These are phyloP conservation scores for Peronosclerospora sorghi DNA, from an alignment of 352 stramenopile species.

Conservation along the genomic window DNA sequence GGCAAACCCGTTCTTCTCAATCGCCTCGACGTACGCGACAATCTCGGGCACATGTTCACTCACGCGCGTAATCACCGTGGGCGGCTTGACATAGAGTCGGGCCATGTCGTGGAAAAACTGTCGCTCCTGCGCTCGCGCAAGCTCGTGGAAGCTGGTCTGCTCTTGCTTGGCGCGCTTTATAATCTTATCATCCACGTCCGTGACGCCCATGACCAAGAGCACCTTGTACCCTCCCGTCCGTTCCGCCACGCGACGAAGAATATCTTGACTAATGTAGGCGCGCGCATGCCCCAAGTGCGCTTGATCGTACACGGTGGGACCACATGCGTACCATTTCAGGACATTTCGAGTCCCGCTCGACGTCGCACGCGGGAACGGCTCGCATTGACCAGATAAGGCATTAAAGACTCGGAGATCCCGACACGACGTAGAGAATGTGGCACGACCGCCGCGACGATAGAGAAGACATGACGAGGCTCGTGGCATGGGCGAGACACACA, in stretches of 20 bases:
- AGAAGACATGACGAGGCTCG: not conserved
- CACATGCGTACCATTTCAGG: slow-evolving; percentile 95
- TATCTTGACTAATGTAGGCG: slow-evolving; percentile 92
- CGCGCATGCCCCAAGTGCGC: slow-evolving; percentile 95
- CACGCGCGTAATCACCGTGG: slow-evolving; percentile 63
- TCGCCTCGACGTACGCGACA: slow-evolving; percentile 87
- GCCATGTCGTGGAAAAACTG: slow-evolving; percentile 65
- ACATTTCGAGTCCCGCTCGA: slow-evolving; percentile 33
- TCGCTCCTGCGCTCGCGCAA: slow-evolving; percentile 47
- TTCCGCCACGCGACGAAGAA: slow-evolving; percentile 83
- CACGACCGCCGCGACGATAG: slow-evolving; percentile 2
- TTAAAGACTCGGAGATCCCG: slow-evolving; percentile 42
- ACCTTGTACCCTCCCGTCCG: slow-evolving; percentile 88
- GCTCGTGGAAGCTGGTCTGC: slow-evolving; percentile 26
- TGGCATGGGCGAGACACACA: too few species aligned
- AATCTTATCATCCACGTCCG: slow-evolving; percentile 99
- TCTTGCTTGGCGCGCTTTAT: slow-evolving; percentile 58
- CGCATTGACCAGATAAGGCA: slow-evolving; percentile 29
- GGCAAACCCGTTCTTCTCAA: slow-evolving; percentile 89
- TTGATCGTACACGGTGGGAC: slow-evolving; percentile 98
- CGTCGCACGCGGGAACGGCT: slow-evolving; percentile 33
- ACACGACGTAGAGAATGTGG: slow-evolving; percentile 1
- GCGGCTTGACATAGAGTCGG: slow-evolving; percentile 41
- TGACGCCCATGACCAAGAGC: slow-evolving; percentile 93
- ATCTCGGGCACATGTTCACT: slow-evolving; percentile 97